Evolutionary conservation across 352 stramenopile genomes (phyloP), one percentile per base, ranked within the genome.

Genomic region (Elongisporangium anandrum): DNA sequence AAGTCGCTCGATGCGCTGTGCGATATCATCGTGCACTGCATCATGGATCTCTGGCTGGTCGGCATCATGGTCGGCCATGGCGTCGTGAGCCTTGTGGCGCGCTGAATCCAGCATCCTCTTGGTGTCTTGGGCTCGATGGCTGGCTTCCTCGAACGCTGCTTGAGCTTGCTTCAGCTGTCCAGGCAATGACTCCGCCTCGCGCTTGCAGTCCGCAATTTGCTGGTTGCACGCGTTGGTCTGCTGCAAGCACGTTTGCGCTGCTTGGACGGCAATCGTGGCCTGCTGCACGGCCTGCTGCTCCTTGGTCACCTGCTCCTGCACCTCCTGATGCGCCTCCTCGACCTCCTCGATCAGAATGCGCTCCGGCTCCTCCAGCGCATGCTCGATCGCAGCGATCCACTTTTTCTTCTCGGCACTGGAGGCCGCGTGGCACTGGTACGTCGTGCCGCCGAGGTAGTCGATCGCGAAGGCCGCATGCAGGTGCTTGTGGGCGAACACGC

Each of bases 321-420:
- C 54, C 23, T 86, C 70, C 3, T 70, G 65, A 59, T 92, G 84
- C 2, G 76, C 78, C 21, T 91, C 79, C 5, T 85, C 72, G 57
- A 93, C 90, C 59, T 93, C 84, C 17, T 93, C 84, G 47, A 87
- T 68, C 0, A 83, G 73, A 51, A 93, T 80, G 2, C 84, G 84
- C 22, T 89, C 65, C 0, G 84, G 84, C 58, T 93, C 84, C 12
- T 88, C 77, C 19, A 93, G 66, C 17, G 78, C 83, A 57, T 87
- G 65, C 48, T 85, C 76, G 20, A 93, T 52, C 8, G 84, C 75
- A 13, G 65, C 52, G 16, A 91, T 60, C 84, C 84, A 93, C 21
- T 77, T 23, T 26, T 73, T 52, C 22, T 90, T 85, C 12, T 70
- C 72, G 21, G 83, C 78, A 3, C 60, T 57, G 8, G 84, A 88